Conservation (phyloP, 2,329 filamentous ascomycete genomes). For the Xylariaceae sp. region DNA sequence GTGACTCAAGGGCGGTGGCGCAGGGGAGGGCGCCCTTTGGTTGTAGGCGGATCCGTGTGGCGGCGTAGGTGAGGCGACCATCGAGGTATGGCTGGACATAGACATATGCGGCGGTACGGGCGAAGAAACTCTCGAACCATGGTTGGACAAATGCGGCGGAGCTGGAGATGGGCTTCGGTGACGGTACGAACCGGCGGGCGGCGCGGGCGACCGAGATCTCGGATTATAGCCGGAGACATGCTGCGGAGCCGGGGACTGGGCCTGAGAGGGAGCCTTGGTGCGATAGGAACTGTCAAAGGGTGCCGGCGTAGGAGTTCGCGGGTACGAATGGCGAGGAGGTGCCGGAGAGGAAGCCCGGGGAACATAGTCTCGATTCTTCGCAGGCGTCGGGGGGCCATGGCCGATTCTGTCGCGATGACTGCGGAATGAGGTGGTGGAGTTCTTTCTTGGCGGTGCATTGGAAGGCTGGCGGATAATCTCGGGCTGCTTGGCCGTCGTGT, state of each 20-base stretch:
- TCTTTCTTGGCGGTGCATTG: conserved; percentile 34
- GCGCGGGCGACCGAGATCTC: conserved; percentile 33
- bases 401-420: conserved; percentile 21
- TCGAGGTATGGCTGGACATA: conserved; percentile 31
- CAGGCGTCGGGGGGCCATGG: conserved; percentile 20
- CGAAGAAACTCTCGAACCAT: conserved; percentile 32
- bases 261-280: conserved; percentile 30
- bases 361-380: conserved; percentile 22
- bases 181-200: conserved; percentile 27
- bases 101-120: conserved; percentile 29
- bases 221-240: conserved; percentile 30
- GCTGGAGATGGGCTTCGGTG: conserved; percentile 33
- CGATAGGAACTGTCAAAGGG: conserved; percentile 29
- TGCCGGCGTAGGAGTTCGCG: conserved; percentile 33
- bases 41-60: conserved; percentile 25
- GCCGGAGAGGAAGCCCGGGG: conserved; percentile 34
- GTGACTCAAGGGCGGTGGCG: conserved; percentile 14
- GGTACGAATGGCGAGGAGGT: conserved; percentile 31
- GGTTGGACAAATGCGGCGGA: conserved; percentile 31
- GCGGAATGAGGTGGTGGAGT: conserved; percentile 38
- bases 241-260: conserved; percentile 35
- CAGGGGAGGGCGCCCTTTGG: conserved; percentile 36
- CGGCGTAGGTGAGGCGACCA: conserved; percentile 35
- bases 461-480: conserved; percentile 47
- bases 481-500: conserved; percentile 58